phyloP scores from a whole-genome alignment of 768 basidiomycete genomes.

The Suillus placidus region DNA sequence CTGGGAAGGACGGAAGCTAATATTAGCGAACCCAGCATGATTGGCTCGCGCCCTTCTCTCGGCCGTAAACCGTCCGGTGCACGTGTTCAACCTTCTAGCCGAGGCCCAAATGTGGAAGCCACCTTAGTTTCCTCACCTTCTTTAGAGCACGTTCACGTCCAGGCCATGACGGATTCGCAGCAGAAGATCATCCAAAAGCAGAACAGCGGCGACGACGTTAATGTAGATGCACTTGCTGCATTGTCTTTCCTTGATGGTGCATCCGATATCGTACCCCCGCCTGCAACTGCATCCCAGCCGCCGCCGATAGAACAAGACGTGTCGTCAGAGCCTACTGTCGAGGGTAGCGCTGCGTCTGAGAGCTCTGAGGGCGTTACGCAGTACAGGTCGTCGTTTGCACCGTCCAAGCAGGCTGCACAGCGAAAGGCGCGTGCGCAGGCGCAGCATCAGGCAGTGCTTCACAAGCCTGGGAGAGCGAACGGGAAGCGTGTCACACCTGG shows the following conservation, averaged over 20 bases:
- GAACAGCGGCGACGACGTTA: slow-evolving; percentile 46
- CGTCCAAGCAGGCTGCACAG: slow-evolving; percentile 80
- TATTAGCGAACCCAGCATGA: slow-evolving; percentile 40
- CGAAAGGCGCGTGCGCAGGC: slow-evolving; percentile 84
- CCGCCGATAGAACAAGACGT: slow-evolving; percentile 28
- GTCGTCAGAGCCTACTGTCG: slow-evolving; percentile 39
- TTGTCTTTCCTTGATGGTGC: slow-evolving; percentile 69
- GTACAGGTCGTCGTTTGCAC: slow-evolving; percentile 87
- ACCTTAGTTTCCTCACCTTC: slow-evolving; percentile 43
- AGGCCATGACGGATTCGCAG: slow-evolving; percentile 35
- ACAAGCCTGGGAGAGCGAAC: slow-evolving; percentile 67
- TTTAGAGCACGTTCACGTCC: slow-evolving; percentile 32
- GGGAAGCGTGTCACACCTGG: slow-evolving; percentile 46
- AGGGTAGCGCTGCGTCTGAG: slow-evolving; percentile 24
- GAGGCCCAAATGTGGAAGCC: slow-evolving; percentile 38
- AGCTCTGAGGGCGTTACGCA: slow-evolving; percentile 38
- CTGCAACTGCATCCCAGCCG: slow-evolving; percentile 21
- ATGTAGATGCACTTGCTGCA: slow-evolving; percentile 77
- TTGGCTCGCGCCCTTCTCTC: slow-evolving; percentile 37
- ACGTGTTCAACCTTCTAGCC: slow-evolving; percentile 62
- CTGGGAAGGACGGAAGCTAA: slow-evolving; percentile 20
- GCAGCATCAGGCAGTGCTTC: slow-evolving; percentile 75
- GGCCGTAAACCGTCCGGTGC: slow-evolving; percentile 83
- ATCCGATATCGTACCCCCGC: slow-evolving; percentile 13
- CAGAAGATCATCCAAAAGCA: slow-evolving; percentile 20